Conservation (phyloP, 1,139 yeast species). For the Debaryomycetaceae sp. region DNA sequence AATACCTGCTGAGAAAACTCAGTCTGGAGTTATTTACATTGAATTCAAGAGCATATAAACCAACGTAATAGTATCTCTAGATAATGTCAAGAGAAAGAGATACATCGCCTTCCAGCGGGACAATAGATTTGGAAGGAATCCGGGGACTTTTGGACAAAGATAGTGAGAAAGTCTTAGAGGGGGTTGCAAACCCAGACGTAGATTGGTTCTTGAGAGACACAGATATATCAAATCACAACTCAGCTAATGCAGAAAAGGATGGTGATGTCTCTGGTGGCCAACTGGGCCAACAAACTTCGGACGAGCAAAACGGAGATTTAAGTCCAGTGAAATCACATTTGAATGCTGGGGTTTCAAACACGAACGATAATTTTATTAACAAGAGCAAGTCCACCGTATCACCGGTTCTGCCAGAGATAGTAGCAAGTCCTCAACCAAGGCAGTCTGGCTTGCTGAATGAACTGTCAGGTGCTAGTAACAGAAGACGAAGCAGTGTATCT, state of each 20-base stretch:
- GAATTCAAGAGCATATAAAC: too few relatives aligned
- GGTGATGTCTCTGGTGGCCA: background rate
- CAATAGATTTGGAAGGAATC: slow-evolving; percentile 14
- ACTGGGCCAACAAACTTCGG: background rate
- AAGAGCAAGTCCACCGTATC: slow-evolving; percentile 38
- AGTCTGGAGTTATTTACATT: too few relatives aligned
- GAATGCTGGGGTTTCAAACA: slow-evolving; percentile 30
- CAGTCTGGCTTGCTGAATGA: background rate
- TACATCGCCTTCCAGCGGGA: background rate
- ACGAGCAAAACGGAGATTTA: background rate
- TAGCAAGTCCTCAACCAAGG: slow-evolving; percentile 1
- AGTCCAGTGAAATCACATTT: slow-evolving; percentile 23
- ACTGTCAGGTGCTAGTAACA: slow-evolving; percentile 5
- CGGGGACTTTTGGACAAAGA: slow-evolving; percentile 18
- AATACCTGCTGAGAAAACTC: too few relatives aligned
- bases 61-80: too few relatives aligned
- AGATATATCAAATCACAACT: slow-evolving; percentile 6
- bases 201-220: slow-evolving; percentile 51
- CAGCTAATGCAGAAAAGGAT: background rate
- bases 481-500: slow-evolving; percentile 18
- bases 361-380: slow-evolving; percentile 27
- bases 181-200: slow-evolving; percentile 33
- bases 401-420: slow-evolving; percentile 30
- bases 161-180: slow-evolving; percentile 19
- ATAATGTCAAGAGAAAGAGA: background rate